Evolutionary conservation across 371 early-diverging fungal species (phyloP).

Genomic region (Apophysomyces ossiformis): DNA sequence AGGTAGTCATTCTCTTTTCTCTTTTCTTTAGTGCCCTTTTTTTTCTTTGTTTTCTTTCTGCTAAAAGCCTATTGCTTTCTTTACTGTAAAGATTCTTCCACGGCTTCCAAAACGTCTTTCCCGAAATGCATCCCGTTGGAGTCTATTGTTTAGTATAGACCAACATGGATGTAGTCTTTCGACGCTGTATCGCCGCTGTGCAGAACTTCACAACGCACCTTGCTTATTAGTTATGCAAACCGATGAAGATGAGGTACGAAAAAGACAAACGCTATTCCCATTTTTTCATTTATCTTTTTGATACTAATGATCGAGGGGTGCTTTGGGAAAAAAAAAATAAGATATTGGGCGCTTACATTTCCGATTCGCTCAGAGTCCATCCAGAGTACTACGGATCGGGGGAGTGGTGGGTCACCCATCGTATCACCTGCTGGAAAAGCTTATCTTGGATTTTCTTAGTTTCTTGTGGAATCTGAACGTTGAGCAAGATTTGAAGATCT

Average conservation of each 20-base stretch:
- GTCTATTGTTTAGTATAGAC: slow-evolving; percentile 42
- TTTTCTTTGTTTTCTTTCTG: background rate
- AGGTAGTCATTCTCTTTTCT: background rate
- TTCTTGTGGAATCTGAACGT: slow-evolving; percentile 36
- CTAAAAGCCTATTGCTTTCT: no score
- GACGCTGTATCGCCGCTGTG: slow-evolving; percentile 30
- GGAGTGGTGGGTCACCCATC: slow-evolving; percentile 39
- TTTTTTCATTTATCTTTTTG: background rate
- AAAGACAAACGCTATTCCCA: background rate
- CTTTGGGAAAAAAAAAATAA: slow-evolving; percentile 8
- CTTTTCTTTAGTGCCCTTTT: background rate
- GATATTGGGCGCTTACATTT: slow-evolving; percentile 47
- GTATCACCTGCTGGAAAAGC: background rate
- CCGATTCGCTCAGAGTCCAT: slow-evolving; percentile 31
- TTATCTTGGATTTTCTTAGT: slow-evolving; percentile 17
- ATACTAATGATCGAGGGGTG: background rate
- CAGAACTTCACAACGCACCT: slow-evolving; percentile 24
- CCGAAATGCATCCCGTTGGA: slow-evolving; percentile 21
- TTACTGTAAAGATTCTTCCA: background rate
- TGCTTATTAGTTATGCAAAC: slow-evolving; percentile 32
- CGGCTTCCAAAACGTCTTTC: background rate
- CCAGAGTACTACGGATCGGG: slow-evolving; percentile 45
- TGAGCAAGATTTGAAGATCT: slow-evolving; percentile 21
- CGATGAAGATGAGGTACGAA: slow-evolving; percentile 8
- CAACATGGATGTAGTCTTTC: slow-evolving; percentile 45